Evolutionary conservation across 2,329 filamentous ascomycete species (phyloP), one percentile per base, ranked within the genome.

Genomic region (Chalara sp.): DNA sequence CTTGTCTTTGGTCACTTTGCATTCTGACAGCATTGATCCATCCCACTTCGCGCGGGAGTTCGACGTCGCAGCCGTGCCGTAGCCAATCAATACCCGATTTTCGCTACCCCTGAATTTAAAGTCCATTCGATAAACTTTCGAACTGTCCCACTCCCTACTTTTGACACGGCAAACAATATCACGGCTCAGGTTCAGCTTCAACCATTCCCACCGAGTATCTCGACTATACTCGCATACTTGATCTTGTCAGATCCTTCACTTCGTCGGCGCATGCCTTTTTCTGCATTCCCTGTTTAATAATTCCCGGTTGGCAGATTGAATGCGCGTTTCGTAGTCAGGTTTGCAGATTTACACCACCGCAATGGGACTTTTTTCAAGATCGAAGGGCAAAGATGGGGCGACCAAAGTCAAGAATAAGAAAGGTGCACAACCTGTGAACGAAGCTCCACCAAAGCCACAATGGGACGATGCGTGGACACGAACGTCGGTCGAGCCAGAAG

Each of bases 391-490:
- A 72, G 88, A 93, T 72, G 77, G 76, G 65, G 70, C 73, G 59
- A 67, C 72, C 52, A 77, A 76, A 60, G 63, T 59, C 13, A 55
- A 65, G 55, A 84, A 81, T 68, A 87, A 86, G 71, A 91, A 90
- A 72, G 79, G 76, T 72, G 79, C 76, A 57, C 69, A 75, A 56
- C 68, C 76, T 49, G 67, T 72, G 12, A 66, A 74, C 46, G 69
- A 79, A 53, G 71, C 76, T 56, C 39, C 46, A 30, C 80, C 83
- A 37, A 70, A 76, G 54, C 89, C 90, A 70, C 87, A 87, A 50
- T 80, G 79, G 68, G 96, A 89, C 86, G 87, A 96, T 67, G 87
- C 89, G 57, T 99, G 90, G 81, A 78, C 83, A 56, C 86, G 92
- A 64, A 87, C 79, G 49, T 81, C 84, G 44, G 84, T 99, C 58